Conservation (phyloP, 2,329 filamentous ascomycete species). For the Conoideocrella luteorostrata region DNA sequence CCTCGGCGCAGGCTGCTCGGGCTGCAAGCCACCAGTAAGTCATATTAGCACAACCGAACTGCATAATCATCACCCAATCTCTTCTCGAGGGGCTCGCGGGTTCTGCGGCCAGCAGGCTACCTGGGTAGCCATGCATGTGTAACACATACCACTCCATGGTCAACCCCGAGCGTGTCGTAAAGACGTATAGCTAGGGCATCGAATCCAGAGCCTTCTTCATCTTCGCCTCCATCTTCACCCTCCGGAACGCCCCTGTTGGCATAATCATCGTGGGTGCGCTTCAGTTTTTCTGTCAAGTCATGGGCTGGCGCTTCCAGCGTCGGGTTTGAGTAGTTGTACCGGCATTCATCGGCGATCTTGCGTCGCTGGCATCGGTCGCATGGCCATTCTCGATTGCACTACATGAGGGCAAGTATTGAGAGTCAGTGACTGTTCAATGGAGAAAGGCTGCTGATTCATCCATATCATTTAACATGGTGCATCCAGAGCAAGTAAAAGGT, state of each 20-base stretch:
- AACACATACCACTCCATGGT: slow-evolving; percentile 10
- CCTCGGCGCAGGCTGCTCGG: slow-evolving; percentile 10
- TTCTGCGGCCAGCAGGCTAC: too few relatives aligned
- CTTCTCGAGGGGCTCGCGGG: too few relatives aligned
- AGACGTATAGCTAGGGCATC: slow-evolving; percentile 16
- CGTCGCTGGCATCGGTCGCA: slow-evolving; percentile 26
- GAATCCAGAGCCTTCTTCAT: slow-evolving; percentile 9
- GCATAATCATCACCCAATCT: too few relatives aligned
- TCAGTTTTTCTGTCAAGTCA: slow-evolving; percentile 6
- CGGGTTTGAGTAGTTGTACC: slow-evolving; percentile 16
- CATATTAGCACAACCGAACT: not conserved
- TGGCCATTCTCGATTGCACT: slow-evolving; percentile 28
- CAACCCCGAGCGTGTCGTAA: slow-evolving; percentile 16
- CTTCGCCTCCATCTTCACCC: slow-evolving; percentile 3
- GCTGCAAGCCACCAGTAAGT: slow-evolving; percentile 5
- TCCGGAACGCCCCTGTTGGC: slow-evolving; percentile 1
- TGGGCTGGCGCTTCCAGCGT: not conserved
- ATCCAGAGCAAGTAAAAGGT: too few relatives aligned
- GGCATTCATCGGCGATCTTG: slow-evolving; percentile 23
- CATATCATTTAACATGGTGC: too few relatives aligned
- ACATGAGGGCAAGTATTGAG: not conserved
- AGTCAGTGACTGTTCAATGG: not conserved
- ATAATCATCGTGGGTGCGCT: slow-evolving; percentile 5
- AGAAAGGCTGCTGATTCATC: too few relatives aligned
- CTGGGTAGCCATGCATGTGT: not conserved